Conservation (phyloP, 768 basidiomycete species). For the Mycena amicta region DNA sequence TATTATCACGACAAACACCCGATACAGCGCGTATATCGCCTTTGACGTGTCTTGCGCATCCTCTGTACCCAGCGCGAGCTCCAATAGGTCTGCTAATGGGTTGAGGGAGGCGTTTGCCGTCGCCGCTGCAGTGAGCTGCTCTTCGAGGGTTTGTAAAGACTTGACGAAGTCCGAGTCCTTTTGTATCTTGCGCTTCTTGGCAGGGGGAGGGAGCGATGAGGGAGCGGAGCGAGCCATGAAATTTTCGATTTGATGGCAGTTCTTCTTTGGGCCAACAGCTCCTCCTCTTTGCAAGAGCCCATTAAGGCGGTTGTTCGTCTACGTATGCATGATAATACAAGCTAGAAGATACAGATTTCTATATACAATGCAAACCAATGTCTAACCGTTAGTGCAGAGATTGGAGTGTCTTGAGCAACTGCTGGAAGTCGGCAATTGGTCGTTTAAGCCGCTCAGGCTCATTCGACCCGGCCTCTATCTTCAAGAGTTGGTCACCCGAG, state of each 20-base stretch:
- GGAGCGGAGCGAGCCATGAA: neutral
- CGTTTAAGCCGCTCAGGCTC: conserved; percentile 60
- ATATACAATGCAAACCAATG: neutral
- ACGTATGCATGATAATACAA: no score
- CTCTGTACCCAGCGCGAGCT: conserved; percentile 49
- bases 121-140: conserved; percentile 55
- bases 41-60: conserved; percentile 66
- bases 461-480: conserved; percentile 58
- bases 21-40: conserved; percentile 80
- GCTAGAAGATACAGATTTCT: neutral
- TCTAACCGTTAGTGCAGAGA: conserved; percentile 39
- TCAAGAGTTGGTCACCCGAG: conserved; percentile 44
- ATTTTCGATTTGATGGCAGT: neutral
- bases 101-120: conserved; percentile 69
- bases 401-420: conserved; percentile 45
- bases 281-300: no score
- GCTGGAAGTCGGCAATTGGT: conserved; percentile 42
- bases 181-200: conserved; percentile 53
- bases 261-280: neutral
- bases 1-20: conserved; percentile 71
- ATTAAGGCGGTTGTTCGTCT: no score
- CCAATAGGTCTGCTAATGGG: conserved; percentile 71
- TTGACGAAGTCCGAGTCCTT: conserved; percentile 29
- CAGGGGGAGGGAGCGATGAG: conserved; percentile 50
- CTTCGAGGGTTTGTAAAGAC: conserved; percentile 53